phyloP scores from a whole-genome alignment of 2,329 filamentous ascomycete genomes.

The Claviceps pazoutovae region DNA sequence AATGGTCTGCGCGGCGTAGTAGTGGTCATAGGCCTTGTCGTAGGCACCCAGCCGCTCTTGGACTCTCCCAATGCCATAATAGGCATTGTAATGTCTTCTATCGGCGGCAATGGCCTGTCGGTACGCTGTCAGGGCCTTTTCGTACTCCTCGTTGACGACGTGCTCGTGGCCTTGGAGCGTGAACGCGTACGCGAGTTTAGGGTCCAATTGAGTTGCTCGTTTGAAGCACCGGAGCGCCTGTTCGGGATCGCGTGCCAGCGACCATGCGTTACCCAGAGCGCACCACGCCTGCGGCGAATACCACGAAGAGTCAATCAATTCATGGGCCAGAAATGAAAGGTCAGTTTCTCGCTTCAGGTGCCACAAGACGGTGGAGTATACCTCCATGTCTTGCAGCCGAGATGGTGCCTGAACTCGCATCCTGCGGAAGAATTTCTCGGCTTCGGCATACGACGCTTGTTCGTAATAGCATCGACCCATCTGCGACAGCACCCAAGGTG shows the following conservation, averaged over 20 bases:
- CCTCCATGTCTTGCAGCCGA: constrained; percentile 86
- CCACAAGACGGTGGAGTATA: constrained; percentile 99
- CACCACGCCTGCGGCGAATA: constrained; percentile 93
- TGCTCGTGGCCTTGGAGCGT: constrained; percentile 94
- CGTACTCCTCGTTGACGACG: constrained; percentile 90
- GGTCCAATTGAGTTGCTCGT: constrained; percentile 78
- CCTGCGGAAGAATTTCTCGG: constrained; percentile 72
- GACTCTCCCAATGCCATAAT: constrained; percentile 75
- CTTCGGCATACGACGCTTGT: constrained; percentile 70
- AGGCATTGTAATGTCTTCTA: constrained; percentile 90
- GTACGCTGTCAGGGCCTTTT: constrained; percentile 82
- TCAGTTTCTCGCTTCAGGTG: constrained; percentile 87
- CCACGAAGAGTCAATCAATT: constrained; percentile 75
- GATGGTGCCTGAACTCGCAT: constrained; percentile 70
- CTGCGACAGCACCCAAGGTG: constrained; percentile 84
- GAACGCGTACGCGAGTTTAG: constrained; percentile 87
- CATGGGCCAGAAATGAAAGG: constrained; percentile 81
- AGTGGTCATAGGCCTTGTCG: constrained; percentile 83
- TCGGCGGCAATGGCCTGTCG: constrained; percentile 76
- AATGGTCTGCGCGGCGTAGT: constrained; percentile 72
- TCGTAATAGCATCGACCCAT: constrained; percentile 88
- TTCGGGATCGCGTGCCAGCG: constrained; percentile 81
- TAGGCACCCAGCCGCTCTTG: constrained; percentile 85
- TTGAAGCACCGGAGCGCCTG: constrained; percentile 91
- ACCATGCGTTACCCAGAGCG: constrained; percentile 87